Evolutionary conservation across 2,329 filamentous ascomycete species (phyloP), one percentile per base, ranked within the genome.

Genomic region (Cladosporium sp.): DNA sequence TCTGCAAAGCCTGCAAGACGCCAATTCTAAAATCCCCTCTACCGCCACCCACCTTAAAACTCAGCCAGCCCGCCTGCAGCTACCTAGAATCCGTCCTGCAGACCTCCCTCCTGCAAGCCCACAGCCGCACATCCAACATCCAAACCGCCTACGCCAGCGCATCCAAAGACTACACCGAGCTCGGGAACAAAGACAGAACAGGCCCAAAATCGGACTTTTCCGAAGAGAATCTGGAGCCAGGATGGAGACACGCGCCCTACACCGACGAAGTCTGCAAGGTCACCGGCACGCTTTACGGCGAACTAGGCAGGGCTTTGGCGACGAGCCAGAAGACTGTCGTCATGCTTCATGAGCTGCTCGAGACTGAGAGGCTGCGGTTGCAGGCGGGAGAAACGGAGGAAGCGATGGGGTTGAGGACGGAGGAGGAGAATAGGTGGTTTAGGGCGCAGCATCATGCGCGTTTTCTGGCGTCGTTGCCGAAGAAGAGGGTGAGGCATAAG

Each of bases 1-100:
- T 57, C 18, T 57, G 61, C 36, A 57, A 55, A 57, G 34, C 61
- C 4, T 64, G 61, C 61, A 57, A 47, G 11, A 28, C 26, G 8
- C 61, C 51, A 10, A 57, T 64, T 15, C 32, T 54, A 6, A 63
- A 55, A 30, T 18, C 47, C 2, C 34, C 61, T 14, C 34, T 36
- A 18, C 32, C 61, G 32, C 49, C 34, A 21, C 26, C 26, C 0
- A 55, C 36, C 4, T 51, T 38, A 11, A 57, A 64, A 26, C 14
- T 44, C 18, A 44, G 24, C 32, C 18, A n/a, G 2, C 44, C 44
- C 2, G 47, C 30, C 7, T 11, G 47, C 12, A 52, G n/a, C 18
- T 14, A 7, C 1, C 59, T 62, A 10, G 59, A 52, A 36, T 21
- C 2, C 1, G 11, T 26, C 1, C 51, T 64, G 18, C 21, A 44